Evolutionary conservation across 2,329 filamentous ascomycete species (phyloP).

Genomic region (Aurifilum marmelostoma): DNA sequence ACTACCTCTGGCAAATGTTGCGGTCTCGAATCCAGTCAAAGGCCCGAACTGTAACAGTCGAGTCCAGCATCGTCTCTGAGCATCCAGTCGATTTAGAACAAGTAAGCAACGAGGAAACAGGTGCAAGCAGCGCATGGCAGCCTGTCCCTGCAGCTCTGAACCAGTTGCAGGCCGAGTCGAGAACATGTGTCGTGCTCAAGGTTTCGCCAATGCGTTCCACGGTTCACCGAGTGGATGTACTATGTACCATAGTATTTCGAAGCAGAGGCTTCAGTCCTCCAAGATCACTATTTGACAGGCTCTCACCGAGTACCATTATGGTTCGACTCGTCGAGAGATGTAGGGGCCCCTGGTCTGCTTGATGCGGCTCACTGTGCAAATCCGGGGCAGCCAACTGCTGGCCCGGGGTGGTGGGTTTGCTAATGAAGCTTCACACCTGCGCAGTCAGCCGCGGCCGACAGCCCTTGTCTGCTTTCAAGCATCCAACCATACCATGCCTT

Average conservation of each 20-base stretch:
- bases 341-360: conserved; percentile 23
- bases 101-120: background rate
- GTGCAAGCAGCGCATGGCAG: background rate
- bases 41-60: conserved; percentile 1
- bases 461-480: conserved; percentile 20
- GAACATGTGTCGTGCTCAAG: background rate
- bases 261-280: background rate
- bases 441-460: conserved; percentile 16
- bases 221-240: background rate
- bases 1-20: background rate
- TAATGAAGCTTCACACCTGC: conserved; percentile 7
- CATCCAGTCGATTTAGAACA: background rate
- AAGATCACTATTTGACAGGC: background rate
- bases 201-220: background rate
- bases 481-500: background rate
- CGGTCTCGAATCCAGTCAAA: conserved; percentile 3
- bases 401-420: conserved; percentile 24
- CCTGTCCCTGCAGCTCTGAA: background rate
- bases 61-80: background rate
- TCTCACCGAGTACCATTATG: conserved; percentile 13
- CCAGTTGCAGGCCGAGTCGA: background rate
- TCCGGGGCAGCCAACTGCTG: conserved; percentile 29
- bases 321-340: conserved; percentile 22
- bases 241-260: too few relatives aligned
- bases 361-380: conserved; percentile 28